Conservation (phyloP, 2,329 filamentous ascomycete species). For the Fusarium concolor region DNA sequence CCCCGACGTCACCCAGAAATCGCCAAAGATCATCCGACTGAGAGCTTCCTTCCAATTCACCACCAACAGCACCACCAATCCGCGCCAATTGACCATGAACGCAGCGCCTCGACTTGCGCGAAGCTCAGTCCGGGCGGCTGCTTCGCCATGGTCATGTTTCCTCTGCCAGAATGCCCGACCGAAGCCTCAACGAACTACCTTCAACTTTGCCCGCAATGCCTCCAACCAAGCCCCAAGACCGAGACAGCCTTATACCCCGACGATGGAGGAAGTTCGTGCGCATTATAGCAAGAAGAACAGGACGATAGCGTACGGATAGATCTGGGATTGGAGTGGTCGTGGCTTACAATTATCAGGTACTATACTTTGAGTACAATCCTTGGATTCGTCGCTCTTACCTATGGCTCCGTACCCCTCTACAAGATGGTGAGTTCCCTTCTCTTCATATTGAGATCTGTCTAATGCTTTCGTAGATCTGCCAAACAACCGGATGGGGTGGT, state of each 20-base stretch:
- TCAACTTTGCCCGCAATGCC: slow-evolving; percentile 48
- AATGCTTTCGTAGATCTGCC: slow-evolving; percentile 71
- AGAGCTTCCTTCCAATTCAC: slow-evolving; percentile 32
- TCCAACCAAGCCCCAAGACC: slow-evolving; percentile 47
- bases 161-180: slow-evolving; percentile 53
- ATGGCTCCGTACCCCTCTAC: slow-evolving; percentile 87
- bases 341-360: slow-evolving; percentile 61
- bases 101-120: slow-evolving; percentile 52
- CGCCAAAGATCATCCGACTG: slow-evolving; percentile 43
- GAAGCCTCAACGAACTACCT: slow-evolving; percentile 38
- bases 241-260: slow-evolving; percentile 45
- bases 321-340: neutral
- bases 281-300: slow-evolving; percentile 75
- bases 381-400: slow-evolving; percentile 82
- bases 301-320: slow-evolving; percentile 60
- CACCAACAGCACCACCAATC: slow-evolving; percentile 10
- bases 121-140: slow-evolving; percentile 43
- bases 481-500: slow-evolving; percentile 90
- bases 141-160: slow-evolving; percentile 53
- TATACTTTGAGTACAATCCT: slow-evolving; percentile 83
- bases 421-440: slow-evolving; percentile 74
- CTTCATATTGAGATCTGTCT: neutral
- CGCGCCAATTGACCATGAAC: slow-evolving; percentile 54
- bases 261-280: slow-evolving; percentile 73
- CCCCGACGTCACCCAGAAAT: slow-evolving; percentile 45